Evolutionary conservation across 306 rosid genomes (phyloP), one percentile per base, ranked within the genome.

Genomic region (Gleditsia sinensis): DNA sequence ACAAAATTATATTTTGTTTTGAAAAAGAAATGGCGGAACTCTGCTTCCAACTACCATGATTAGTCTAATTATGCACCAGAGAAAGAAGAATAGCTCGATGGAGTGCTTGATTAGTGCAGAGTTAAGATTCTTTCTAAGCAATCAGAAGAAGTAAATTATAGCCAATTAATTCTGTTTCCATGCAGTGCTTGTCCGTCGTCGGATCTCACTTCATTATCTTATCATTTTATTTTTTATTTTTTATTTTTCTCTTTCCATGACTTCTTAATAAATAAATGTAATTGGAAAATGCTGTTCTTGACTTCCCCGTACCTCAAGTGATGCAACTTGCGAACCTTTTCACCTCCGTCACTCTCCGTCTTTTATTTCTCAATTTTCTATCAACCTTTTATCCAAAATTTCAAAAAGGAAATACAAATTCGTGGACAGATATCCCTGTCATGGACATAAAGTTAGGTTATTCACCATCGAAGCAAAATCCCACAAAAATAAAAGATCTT

Each of bases 271-370:
- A 43, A 43, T 43, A 43, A 14, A 42, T 11, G 48, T n/a, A 58
- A 30, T 32, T 58, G 40, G 12, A 58, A 27, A n/a, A n/a, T n/a
- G n/a, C n/a, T 1, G 13, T 23, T 0, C 64, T 19, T 58, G 45
- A 50, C 12, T 19, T 50, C 2, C 24, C 3, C 27, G 13, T 50
- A 56, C 19, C 23, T 27, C 48, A 66, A 51, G 21, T 71, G 39
- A 68, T 51, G 76, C 67, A 72, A 73, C 62, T 42, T 20, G 65
- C 24, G 54, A 74, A 75, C 64, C 84, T 83, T 83, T 83, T 70
- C 71, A 16, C 34, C 68, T 3, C 55, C 19, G 87, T 83, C 84
- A 79, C 60, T 76, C 68, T 80, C 82, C 69, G 25, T 59, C 45
- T 32, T 65, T 74, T 25, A 55, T 78, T 78, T 55, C 67, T 75